A percentile compares a stretch with the other conserved stretches of the same genome.
phyloP scores from a whole-genome alignment of 2,329 filamentous ascomycete species.

The Dryadomyces sulphureus region DNA sequence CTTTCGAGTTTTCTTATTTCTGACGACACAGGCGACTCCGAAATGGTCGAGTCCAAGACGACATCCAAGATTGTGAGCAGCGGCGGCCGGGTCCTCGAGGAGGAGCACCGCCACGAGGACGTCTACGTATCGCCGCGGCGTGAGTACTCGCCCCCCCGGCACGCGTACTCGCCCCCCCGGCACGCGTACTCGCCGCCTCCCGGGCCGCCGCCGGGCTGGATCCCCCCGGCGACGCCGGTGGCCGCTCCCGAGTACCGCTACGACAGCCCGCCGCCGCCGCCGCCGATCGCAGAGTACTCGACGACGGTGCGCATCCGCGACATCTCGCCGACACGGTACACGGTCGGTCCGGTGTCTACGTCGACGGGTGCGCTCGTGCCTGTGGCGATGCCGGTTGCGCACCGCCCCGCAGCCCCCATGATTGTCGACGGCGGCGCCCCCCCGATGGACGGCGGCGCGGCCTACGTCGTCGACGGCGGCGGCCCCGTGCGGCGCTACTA shows the following conservation, averaged over 20 bases:
- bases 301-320: constrained; percentile 31
- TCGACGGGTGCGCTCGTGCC: not conserved
- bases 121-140: constrained; percentile 18
- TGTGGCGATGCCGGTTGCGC: constrained; percentile 10
- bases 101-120: constrained; percentile 28
- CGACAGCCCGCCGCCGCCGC: constrained; percentile 18
- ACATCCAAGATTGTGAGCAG: constrained; percentile 1
- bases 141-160: constrained; percentile 6
- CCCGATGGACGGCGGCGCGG: too few relatives aligned
- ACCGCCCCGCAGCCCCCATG: constrained; percentile 17
- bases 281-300: constrained; percentile 20
- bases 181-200: constrained; percentile 16
- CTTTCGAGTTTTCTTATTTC: not conserved
- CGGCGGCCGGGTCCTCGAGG: constrained; percentile 25
- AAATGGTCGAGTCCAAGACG: constrained; percentile 7
- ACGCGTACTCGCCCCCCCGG: constrained; percentile 6
- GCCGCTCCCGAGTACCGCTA: not conserved
- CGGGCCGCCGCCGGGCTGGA: not conserved
- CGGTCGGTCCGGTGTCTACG: constrained; percentile 11
- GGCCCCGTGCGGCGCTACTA: constrained; percentile 18
- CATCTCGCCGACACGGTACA: constrained; percentile 26
- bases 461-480: constrained; percentile 16
- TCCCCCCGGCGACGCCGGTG: not conserved
- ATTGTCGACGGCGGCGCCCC: constrained; percentile 26
- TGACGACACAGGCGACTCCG: constrained; percentile 2